Evolutionary conservation across 345 rosid species (phyloP).

Genomic region (Euphorbia peplus): DNA sequence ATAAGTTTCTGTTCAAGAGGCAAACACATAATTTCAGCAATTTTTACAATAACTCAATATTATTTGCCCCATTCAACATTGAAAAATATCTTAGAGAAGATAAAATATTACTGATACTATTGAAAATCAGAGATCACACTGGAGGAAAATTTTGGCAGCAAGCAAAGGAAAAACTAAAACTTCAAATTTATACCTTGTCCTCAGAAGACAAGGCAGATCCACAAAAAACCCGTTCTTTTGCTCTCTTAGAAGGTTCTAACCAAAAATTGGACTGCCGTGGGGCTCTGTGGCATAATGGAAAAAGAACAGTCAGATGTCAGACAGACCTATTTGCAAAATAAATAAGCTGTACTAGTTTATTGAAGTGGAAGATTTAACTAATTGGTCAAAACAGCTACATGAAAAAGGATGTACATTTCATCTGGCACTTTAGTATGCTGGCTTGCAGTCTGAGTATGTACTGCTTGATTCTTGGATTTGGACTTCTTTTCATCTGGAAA

Average conservation of each 20-base stretch:
- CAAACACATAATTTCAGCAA: slow-evolving; percentile 4
- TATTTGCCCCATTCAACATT: not conserved
- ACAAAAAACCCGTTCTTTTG: slow-evolving; percentile 59
- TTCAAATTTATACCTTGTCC: slow-evolving; percentile 48
- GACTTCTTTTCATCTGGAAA: slow-evolving; percentile 68
- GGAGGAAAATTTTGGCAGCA: not conserved
- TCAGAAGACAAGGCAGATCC: slow-evolving; percentile 80
- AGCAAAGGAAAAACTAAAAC: not conserved
- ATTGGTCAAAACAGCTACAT: not conserved
- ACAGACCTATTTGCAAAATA: not conserved
- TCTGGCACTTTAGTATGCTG: not conserved
- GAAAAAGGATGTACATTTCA: slow-evolving; percentile 33
- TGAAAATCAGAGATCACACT: not conserved
- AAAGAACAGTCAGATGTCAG: not conserved
- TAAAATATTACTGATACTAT: no score
- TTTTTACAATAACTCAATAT: not conserved
- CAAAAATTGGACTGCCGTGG: slow-evolving; percentile 27
- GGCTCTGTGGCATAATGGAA: slow-evolving; percentile 38
- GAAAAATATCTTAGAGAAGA: not conserved
- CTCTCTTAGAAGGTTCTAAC: slow-evolving; percentile 20
- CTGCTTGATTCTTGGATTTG: slow-evolving; percentile 20
- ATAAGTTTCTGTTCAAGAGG: slow-evolving; percentile 43
- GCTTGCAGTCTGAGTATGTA: not conserved
- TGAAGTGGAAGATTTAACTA: not conserved
- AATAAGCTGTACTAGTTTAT: not conserved